A percentile compares a stretch with the other conserved stretches of the same genome.
Evolutionary conservation across 1,284 basidiomycete species (phyloP).

Genomic region (Heterobasidion parviporum): DNA sequence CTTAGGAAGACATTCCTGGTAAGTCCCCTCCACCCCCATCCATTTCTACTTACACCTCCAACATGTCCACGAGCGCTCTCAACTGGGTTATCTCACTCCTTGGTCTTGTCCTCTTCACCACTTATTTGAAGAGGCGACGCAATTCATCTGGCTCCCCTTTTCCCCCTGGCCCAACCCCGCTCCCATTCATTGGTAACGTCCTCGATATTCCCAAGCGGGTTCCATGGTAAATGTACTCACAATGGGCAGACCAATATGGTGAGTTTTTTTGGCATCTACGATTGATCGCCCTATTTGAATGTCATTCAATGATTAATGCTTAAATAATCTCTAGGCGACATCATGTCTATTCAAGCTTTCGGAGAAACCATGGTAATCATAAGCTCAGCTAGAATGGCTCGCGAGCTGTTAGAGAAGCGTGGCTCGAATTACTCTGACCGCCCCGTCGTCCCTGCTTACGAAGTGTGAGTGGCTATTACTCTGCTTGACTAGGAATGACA

Average conservation of each 20-base stretch:
- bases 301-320: not conserved
- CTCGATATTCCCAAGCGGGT: conserved; percentile 24
- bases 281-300: not conserved
- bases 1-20: too few species aligned
- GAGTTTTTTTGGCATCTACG: not conserved
- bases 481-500: too few species aligned
- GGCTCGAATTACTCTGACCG: conserved; percentile 13
- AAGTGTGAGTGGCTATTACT: not conserved
- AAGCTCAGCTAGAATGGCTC: conserved; percentile 12
- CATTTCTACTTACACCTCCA: too few species aligned
- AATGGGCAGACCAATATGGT: conserved; percentile 22
- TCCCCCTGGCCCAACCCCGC: conserved; percentile 22
- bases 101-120: too few species aligned
- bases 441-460: conserved; percentile 1
- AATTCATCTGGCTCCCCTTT: not conserved
- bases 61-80: too few species aligned
- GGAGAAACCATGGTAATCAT: conserved; percentile 15
- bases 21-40: too few species aligned
- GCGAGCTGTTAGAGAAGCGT: conserved; percentile 15
- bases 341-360: conserved; percentile 14
- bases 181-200: conserved; percentile 23
- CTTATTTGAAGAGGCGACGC: too few species aligned
- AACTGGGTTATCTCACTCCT: too few species aligned
- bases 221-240: conserved; percentile 22
- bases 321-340: conserved; percentile 10